These are phyloP conservation scores for Ophiostoma tasmaniense DNA, from an alignment of 2,329 filamentous ascomycete species.

Conservation along the genomic window DNA sequence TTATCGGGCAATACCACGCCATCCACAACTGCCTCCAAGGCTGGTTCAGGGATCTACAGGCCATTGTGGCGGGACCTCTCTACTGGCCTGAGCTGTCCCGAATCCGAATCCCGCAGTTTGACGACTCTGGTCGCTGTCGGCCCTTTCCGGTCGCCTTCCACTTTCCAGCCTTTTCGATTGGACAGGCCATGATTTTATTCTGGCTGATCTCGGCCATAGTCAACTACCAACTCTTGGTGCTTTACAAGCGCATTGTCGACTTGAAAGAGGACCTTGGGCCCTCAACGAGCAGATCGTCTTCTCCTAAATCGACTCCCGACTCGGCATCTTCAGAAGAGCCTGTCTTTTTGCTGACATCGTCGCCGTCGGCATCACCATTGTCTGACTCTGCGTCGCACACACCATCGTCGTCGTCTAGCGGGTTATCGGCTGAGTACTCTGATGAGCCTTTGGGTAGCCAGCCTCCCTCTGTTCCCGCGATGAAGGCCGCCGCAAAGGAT, in stretches of 20 bases:
- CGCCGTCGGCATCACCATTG: not conserved
- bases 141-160: constrained; percentile 22
- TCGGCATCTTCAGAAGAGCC: not conserved
- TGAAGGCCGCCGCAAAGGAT: constrained; percentile 8
- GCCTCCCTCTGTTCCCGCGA: not conserved
- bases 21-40: constrained; percentile 12
- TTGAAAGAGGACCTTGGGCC: not conserved
- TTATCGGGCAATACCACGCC: constrained; percentile 16
- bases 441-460: not conserved
- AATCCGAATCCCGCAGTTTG: constrained; percentile 7
- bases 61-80: constrained; percentile 18
- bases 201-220: constrained; percentile 20
- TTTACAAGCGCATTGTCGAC: constrained; percentile 11
- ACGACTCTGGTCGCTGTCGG: constrained; percentile 2
- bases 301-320: not conserved
- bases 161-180: constrained; percentile 22
- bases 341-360: not conserved
- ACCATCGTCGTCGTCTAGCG: not conserved
- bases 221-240: constrained; percentile 15
- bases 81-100: constrained; percentile 22
- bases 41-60: constrained; percentile 18
- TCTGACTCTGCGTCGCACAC: not conserved
- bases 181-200: constrained; percentile 20
- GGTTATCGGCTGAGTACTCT: not conserved
- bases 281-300: not conserved